These are phyloP conservation scores for Dioscorea cayenensis DNA, from an alignment of 116 monocot species.

Conservation along the genomic window DNA sequence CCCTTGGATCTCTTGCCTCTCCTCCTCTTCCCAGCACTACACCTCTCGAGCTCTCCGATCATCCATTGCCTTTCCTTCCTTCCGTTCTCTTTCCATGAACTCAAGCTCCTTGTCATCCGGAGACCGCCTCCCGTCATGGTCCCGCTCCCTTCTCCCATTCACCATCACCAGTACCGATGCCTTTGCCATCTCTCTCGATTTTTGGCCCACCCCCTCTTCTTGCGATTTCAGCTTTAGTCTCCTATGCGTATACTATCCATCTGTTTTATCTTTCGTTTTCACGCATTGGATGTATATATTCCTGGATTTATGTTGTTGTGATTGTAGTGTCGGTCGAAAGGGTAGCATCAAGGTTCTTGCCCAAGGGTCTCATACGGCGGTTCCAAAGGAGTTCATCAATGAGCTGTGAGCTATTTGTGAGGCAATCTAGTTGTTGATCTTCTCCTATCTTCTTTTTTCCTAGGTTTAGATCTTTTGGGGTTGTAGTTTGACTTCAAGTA, in stretches of 20 bases:
- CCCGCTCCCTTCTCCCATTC: conserved; percentile 27
- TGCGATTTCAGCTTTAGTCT: conserved; percentile 51
- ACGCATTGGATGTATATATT: neutral
- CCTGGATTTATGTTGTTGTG: neutral
- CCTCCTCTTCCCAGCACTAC: conserved; percentile 2
- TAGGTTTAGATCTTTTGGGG: neutral
- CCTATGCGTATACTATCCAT: conserved; percentile 9
- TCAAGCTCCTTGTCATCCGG: conserved; percentile 1
- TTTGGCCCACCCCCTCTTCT: conserved; percentile 17
- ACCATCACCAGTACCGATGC: conserved; percentile 36
- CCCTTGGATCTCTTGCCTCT: neutral
- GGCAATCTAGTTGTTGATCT: conserved; percentile 4
- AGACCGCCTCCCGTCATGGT: conserved; percentile 19
- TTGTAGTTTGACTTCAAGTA: neutral
- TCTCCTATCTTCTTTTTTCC: neutral
- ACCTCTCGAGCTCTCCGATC: conserved; percentile 7
- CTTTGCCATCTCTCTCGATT: conserved; percentile 23
- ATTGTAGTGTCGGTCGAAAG: conserved; percentile 33
- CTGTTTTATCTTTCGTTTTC: neutral
- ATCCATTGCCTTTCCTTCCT: conserved; percentile 9
- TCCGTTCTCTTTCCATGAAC: neutral
- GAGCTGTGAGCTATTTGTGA: conserved; percentile 40
- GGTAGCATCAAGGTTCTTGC: conserved; percentile 31
- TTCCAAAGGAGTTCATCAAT: conserved; percentile 47
- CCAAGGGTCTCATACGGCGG: conserved; percentile 20